These are phyloP conservation scores for Penicillium goetzii DNA, from an alignment of 495 filamentous ascomycete species.

Conservation along the genomic window DNA sequence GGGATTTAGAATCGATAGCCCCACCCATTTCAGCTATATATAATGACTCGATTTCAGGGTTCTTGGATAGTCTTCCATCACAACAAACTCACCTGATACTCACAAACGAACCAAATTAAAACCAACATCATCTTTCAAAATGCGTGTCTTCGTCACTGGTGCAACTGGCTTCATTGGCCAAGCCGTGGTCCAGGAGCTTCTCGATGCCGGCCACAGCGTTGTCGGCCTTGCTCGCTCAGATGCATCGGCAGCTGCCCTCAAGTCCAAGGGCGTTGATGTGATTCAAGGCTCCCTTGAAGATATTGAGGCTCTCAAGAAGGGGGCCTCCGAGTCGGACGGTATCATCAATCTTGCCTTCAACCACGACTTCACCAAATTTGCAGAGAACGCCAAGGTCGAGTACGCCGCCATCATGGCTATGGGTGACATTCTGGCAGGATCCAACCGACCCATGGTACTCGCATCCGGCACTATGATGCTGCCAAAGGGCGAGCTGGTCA, in stretches of 20 bases:
- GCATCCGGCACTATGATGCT: conserved; percentile 46
- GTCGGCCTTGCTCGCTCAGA: conserved; percentile 49
- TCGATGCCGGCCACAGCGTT: conserved; percentile 45
- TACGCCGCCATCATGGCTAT: conserved; percentile 43
- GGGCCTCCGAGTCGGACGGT: conserved; percentile 41
- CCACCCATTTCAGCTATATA: not conserved
- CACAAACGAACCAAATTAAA: not conserved
- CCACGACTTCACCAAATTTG: conserved; percentile 46
- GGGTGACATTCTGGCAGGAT: conserved; percentile 34
- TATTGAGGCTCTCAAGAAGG: conserved; percentile 38
- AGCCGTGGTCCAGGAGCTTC: conserved; percentile 45
- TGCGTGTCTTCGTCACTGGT: conserved; percentile 53
- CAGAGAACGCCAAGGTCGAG: conserved; percentile 35
- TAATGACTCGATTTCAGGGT: not conserved
- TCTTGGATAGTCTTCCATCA: not conserved
- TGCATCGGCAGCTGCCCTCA: conserved; percentile 32
- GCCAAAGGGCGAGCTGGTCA: conserved; percentile 33
- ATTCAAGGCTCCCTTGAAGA: conserved; percentile 44
- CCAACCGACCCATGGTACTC: conserved; percentile 45
- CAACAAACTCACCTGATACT: not conserved
- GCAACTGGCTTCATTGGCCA: conserved; percentile 52
- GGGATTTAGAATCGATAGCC: conserved; percentile 1
- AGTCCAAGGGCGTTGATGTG: conserved; percentile 35
- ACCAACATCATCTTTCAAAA: not conserved
- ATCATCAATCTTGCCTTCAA: conserved; percentile 53